A percentile compares a stretch with the other conserved stretches of the same genome.
phyloP scores from a whole-genome alignment of 2,329 filamentous ascomycete species.

The Pseudogymnoascus sp. region DNA sequence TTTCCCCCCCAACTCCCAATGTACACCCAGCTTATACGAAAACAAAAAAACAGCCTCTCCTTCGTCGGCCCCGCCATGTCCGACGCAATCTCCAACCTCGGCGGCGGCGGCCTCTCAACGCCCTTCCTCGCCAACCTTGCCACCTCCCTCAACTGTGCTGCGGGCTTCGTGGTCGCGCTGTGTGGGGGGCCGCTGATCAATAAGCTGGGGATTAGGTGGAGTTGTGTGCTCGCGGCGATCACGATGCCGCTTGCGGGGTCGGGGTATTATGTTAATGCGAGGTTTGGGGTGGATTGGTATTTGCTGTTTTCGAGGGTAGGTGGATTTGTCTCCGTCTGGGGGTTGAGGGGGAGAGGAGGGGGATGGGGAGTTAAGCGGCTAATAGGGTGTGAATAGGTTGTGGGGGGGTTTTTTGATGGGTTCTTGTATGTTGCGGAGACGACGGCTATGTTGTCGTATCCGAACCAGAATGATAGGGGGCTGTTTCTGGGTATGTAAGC shows the following conservation, averaged over 20 bases:
- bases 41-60: constrained; percentile 11
- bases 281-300: constrained; percentile 26
- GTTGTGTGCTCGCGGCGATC: constrained; percentile 30
- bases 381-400: constrained; percentile 14
- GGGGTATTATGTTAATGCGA: constrained; percentile 28
- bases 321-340: neutral
- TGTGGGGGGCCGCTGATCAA: constrained; percentile 33
- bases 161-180: constrained; percentile 13
- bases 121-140: constrained; percentile 16
- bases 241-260: constrained; percentile 29
- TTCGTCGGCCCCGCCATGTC: constrained; percentile 18
- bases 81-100: constrained; percentile 16
- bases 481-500: constrained; percentile 22
- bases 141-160: constrained; percentile 13
- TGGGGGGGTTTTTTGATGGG: constrained; percentile 17
- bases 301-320: constrained; percentile 23
- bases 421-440: constrained; percentile 31
- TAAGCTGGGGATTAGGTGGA: constrained; percentile 31
- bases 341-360: neutral
- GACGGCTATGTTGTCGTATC: constrained; percentile 31
- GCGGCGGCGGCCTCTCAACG: constrained; percentile 15
- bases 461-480: constrained; percentile 27
- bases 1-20: neutral
- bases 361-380: neutral
- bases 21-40: too few relatives aligned